Evolutionary conservation across 371 early-diverging fungal species (phyloP), one percentile per base, ranked within the genome.

Genomic region (Nosema muscidifuracis): DNA sequence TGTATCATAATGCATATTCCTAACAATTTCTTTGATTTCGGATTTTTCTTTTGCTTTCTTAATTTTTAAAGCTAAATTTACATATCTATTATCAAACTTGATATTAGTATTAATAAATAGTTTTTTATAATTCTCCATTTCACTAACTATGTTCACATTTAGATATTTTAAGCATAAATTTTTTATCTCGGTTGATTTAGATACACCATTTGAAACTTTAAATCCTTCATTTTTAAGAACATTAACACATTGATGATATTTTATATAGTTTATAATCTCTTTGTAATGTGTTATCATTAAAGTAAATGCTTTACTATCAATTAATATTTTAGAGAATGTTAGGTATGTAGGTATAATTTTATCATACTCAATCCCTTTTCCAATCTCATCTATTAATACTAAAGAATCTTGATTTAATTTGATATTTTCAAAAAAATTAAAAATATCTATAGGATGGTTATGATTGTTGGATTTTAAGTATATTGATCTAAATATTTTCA

Each of bases 381-480:
- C 95, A 13, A 95, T 87, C 81, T 97, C 97, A 79, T 97, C 98
- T 53, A 96, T 87, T 30, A 97, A 81, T 0, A 93, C 87, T 20
- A 96, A 80, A 0, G 95, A 93, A 51, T 89, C 84, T 33, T 84
- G 77, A 0, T 87, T 86, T 30, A 26, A 26, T 24, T 56, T 12
- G 4, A 12, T 3, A 13, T 30, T 56, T 6, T 56, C 56, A 28
- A 56, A 24, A 30, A 56, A 28, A 30, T 31, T 56, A 47, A 47
- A 12, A 13, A 30, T 28, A 4, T 56, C 26, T 56, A 7, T 2
- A 9, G 10, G 26, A 30, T 7, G 3, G 2, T 3, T 28, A 26
- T 24, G 6, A 2, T 24, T 12, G 20, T 56, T 56, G 4, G 33
- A 56, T 30, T 56, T 30, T 4, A 28, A 56, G 4, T 6, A 6